Base-by-base conservation (phyloP, 2,329 filamentous ascomycete genomes). In the Domatiomyces globalis region DNA sequence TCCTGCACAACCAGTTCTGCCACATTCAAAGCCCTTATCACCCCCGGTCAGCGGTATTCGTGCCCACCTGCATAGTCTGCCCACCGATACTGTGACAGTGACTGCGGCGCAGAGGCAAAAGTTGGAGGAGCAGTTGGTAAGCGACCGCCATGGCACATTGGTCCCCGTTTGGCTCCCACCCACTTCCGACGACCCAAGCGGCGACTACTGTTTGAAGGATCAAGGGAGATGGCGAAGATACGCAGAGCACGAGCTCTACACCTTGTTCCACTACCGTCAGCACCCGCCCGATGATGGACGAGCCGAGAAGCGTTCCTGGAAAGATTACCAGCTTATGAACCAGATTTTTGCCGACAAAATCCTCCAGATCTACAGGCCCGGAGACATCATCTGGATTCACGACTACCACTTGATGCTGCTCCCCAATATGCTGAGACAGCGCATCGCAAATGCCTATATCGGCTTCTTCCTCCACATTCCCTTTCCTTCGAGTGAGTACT, bases 401-500 rank as follows among this genome's bases (percentile, higher is more conserved):
- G 90, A 96, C 69, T 95, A 94, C 67, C 89, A 95, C 64, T 78
- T 96, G 46, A 81, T 96, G 67, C 75, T 96, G 20, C 78, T 96
- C 3, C 90, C 92, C 2, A 88, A 82, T 68, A 81, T 96, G 72
- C 73, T 96, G 53, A 83, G 90, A 46, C 88, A 95, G 66, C 80
- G 84, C 43, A 74, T 89, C 17, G 86, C 88, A 3, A 86, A 88
- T 66, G 86, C 94, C 69, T 94, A 94, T 71, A 89, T 95, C 63
- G 84, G 87, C 50, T 95, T 95, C 73, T 96, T 87, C 72, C 74
- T 96, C 46, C 90, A 96, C 68, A 84, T 87, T 45, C 90, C 90
- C 0, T 96, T 96, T 68, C 90, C 90, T 33, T 95, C 88, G 69
- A 94, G 87, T 73, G 92, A 96, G 68, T 95, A 94, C 65, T 80